Conservation (phyloP, 202 grass and related monocot species). For the Tripidium arundinaceum region DNA sequence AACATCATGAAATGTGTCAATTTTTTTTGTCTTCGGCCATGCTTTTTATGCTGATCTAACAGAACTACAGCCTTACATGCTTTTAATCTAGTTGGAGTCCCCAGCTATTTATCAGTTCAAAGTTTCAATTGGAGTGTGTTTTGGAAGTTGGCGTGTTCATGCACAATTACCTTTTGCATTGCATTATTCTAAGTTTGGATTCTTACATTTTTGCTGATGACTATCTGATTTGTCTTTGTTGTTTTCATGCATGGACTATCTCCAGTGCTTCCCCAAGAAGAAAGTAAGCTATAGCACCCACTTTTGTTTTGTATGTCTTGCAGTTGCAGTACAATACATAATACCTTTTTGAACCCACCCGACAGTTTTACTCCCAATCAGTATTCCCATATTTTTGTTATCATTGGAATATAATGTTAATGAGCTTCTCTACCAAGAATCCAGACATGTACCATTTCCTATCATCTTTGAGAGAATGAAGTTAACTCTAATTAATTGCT, state of each 20-base stretch:
- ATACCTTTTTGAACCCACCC: not conserved
- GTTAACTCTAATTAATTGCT: constrained; percentile 5
- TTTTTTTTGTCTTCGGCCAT: not conserved
- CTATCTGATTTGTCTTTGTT: constrained; percentile 42
- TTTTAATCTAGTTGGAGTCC: constrained; percentile 7
- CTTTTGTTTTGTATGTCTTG: constrained; percentile 8
- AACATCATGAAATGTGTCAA: not conserved
- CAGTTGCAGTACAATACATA: not conserved
- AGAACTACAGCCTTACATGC: not conserved
- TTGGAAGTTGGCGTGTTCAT: not conserved
- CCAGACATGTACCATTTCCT: not conserved
- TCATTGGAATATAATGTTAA: not conserved
- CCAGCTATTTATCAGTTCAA: not conserved
- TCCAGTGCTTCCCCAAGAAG: constrained; percentile 89
- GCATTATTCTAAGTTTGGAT: not conserved
- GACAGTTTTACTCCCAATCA: not conserved
- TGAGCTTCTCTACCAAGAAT: not conserved
- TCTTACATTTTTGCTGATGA: constrained; percentile 29
- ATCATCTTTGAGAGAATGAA: constrained; percentile 1
- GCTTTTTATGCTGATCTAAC: constrained; percentile 10
- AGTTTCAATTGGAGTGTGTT: constrained; percentile 6
- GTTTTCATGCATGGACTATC: constrained; percentile 40
- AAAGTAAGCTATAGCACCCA: constrained; percentile 67
- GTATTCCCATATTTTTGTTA: not conserved
- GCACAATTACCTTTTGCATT: constrained; percentile 11